Evolutionary conservation across 2,329 filamentous ascomycete species (phyloP), one percentile per base, ranked within the genome.

Genomic region (Simplicillium sp.): DNA sequence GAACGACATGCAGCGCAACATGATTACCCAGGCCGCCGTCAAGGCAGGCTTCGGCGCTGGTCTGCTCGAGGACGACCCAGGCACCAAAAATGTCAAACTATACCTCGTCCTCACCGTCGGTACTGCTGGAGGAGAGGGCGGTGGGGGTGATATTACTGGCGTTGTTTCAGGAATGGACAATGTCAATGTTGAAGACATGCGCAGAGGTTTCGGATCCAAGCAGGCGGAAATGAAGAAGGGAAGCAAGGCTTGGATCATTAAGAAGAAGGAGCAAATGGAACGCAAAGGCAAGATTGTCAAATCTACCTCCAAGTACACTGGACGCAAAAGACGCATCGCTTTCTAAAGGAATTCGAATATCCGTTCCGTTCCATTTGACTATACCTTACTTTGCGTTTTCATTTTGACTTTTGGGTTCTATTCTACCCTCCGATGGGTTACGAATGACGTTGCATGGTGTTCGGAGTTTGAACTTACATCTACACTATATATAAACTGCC

Each of bases 21-120:
- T 98, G 89, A 94, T 98, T 50, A 87, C 82, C 39, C 75, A 77
- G 44, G 92, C 92, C 0, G 92, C 92, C 0, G 84, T 97, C 46
- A 88, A 85, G 56, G 92, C 92, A 2, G 92, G 92, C 0, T 98
- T 98, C 54, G 90, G 92, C 37, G 92, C 92, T 0, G 92, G 92
- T 66, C 75, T 98, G 29, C 68, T 98, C 37, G 90, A 97, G 62
- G 92, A 98, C 62, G 90, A 97, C 59, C 86, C 86, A 0, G 90
- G 88, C 34, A 98, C 92, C 31, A 98, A 98, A 73, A 96, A 89
- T 57, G 80, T 83, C 50, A 98, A 98, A 70, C 70, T 94, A n/a
- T 98, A 98, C 59, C 71, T 98, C 3, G 90, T 98, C 0, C 67
- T 98, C 28, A 96, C 88, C 0, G 92, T 95, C 2, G 92, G 90